A percentile compares a stretch with the other conserved stretches of the same genome.
phyloP scores from a whole-genome alignment of 169 alveolate genomes.

The Plasmodium inui region DNA sequence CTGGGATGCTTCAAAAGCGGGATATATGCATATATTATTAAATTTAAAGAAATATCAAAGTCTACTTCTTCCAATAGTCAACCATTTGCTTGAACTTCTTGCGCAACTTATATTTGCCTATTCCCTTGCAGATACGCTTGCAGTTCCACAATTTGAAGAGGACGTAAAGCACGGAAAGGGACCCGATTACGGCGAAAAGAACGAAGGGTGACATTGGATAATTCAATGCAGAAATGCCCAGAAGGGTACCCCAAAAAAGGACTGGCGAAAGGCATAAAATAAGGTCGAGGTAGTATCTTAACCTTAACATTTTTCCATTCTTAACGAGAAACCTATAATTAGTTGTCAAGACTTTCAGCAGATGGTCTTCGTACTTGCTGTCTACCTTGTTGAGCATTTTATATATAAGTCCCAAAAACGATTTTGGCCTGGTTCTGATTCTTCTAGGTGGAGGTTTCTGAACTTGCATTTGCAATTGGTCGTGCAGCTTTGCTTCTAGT shows the following conservation, averaged over 20 bases:
- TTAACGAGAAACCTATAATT: not conserved
- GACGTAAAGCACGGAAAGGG: not conserved
- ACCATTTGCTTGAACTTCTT: not conserved
- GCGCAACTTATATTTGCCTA: not conserved
- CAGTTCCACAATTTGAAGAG: not conserved
- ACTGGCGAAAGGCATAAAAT: not conserved
- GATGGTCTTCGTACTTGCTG: not conserved
- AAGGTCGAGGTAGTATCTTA: not conserved
- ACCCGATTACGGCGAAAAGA: not conserved
- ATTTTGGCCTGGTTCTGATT: not conserved
- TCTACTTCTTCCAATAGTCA: not conserved
- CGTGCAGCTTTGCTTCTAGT: not conserved
- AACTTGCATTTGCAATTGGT: not conserved
- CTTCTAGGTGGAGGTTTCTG: not conserved
- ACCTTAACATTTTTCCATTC: not conserved
- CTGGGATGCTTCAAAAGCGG: not conserved
- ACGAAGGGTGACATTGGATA: not conserved
- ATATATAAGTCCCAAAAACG: not conserved
- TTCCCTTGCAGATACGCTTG: not conserved
- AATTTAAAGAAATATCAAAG: not conserved
- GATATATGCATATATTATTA: not conserved
- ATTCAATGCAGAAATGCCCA: not conserved
- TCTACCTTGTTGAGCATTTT: not conserved
- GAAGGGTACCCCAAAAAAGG: not conserved
- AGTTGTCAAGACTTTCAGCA: not conserved